Base-by-base conservation (phyloP, 306 rosid genomes). In the Dalbergia cochinchinensis region DNA sequence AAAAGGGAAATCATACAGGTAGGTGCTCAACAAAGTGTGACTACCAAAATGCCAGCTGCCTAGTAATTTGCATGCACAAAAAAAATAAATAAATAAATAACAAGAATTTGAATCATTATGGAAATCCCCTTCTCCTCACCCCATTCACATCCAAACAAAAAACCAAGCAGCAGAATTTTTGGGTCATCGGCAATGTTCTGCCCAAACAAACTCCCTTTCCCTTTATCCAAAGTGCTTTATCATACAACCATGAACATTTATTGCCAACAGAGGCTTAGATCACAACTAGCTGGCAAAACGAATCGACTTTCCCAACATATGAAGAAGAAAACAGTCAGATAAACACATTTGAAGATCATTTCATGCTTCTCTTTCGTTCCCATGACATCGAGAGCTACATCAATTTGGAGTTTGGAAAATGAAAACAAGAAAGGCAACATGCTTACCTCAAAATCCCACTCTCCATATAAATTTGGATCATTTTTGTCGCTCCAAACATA, bases 401-500 rank as follows among this genome's bases (percentile, higher is more conserved):
- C 20, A 57, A 73, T 37, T 41, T 8, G 20, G 42, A 6, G 9
- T 54, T 13, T 26, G 41, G 37, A 14, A 51, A 72, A 70, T 14
- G 26, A 68, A 51, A 71, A 42, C n/a, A 72, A 41, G 42, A 69
- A 83, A 39, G 50, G 54, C 47, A 12, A 34, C 14, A 50, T 34
- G 71, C 72, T 58, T 69, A 93, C 99, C 97, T 95, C 96, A 80
- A 95, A 91, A 84, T 91, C 87, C 99, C 99, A 95, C 4, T 89
- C 94, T 33, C 91, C 89, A 80, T 91, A 90, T 50, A 95, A 85
- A 70, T 90, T 80, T 37, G 97, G 94, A 87, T 95, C 98, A 65
- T 78, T 88, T 74, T 12, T 84, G 86, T 90, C 73, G 82, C 84
- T 20, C 99, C 99, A 95, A 62, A 95, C 88, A 60, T 95, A 95